Conservation (phyloP, 495 filamentous ascomycete species). For the Hypoxylon subgilvum region DNA sequence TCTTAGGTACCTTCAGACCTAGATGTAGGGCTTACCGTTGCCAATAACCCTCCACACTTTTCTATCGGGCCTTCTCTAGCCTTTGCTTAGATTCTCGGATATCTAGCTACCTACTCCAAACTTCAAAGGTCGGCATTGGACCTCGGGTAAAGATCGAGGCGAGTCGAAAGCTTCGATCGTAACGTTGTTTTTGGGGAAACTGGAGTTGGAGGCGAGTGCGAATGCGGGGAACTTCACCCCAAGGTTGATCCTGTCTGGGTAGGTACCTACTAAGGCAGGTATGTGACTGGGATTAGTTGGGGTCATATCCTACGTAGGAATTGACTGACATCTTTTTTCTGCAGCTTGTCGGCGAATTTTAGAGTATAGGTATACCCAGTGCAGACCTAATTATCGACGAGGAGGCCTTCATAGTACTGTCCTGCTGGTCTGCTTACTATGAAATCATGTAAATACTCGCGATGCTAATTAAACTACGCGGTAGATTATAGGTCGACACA, state of each 20-base stretch:
- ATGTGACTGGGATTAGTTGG: constrained; percentile 7
- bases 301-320: background rate
- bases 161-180: background rate
- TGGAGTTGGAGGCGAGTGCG: background rate
- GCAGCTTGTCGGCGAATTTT: constrained; percentile 4
- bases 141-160: constrained; percentile 7
- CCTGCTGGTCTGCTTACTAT: background rate
- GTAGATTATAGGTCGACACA: too few species aligned
- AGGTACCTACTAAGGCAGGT: background rate
- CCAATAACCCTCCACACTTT: background rate
- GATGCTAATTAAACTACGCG: background rate
- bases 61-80: constrained; percentile 28
- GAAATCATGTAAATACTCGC: background rate
- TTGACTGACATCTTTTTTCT: background rate
- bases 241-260: too few species aligned
- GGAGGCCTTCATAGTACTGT: background rate
- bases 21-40: constrained; percentile 6
- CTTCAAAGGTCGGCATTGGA: constrained; percentile 3
- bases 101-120: background rate
- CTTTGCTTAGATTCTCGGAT: background rate
- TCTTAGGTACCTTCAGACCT: background rate
- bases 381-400: too few species aligned
- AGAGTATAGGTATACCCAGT: background rate
- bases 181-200: constrained; percentile 14
- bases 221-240: too few species aligned